phyloP scores from a whole-genome alignment of 441 rosid genomes.

The Eugenia klotzschiana region DNA sequence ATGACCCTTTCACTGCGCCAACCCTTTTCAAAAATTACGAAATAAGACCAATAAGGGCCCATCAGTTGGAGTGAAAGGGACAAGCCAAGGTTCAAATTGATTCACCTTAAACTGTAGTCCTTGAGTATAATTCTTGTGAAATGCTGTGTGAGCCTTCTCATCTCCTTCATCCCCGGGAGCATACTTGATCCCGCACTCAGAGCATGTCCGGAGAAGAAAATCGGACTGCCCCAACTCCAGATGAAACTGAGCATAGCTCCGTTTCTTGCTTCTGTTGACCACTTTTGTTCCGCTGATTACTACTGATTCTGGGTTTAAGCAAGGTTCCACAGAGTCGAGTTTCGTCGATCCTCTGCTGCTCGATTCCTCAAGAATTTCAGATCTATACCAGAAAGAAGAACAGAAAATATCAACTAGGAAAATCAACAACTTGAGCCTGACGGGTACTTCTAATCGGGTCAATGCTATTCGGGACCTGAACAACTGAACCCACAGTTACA shows the following conservation, averaged over 20 bases:
- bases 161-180: slow-evolving; percentile 66
- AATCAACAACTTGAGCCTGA: not conserved
- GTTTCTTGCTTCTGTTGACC: slow-evolving; percentile 38
- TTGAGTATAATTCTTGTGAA: slow-evolving; percentile 47
- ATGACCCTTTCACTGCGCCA: slow-evolving; percentile 55
- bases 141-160: slow-evolving; percentile 49
- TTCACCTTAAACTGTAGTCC: slow-evolving; percentile 69
- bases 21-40: slow-evolving; percentile 24
- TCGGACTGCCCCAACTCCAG: slow-evolving; percentile 80
- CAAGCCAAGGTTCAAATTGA: not conserved
- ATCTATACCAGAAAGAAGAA: not conserved
- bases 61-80: not conserved
- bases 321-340: not conserved
- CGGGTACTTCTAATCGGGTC: not conserved
- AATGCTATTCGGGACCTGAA: not conserved
- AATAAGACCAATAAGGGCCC: not conserved
- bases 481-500: not conserved
- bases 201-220: slow-evolving; percentile 57
- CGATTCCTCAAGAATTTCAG: slow-evolving; percentile 9
- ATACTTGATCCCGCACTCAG: slow-evolving; percentile 42
- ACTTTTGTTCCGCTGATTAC: slow-evolving; percentile 6
- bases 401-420: not conserved
- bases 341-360: not conserved
- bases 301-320: slow-evolving; percentile 8
- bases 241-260: slow-evolving; percentile 70